Evolutionary conservation across 208 protist species (phyloP).

Genomic region (Trypanosoma melophagium): DNA sequence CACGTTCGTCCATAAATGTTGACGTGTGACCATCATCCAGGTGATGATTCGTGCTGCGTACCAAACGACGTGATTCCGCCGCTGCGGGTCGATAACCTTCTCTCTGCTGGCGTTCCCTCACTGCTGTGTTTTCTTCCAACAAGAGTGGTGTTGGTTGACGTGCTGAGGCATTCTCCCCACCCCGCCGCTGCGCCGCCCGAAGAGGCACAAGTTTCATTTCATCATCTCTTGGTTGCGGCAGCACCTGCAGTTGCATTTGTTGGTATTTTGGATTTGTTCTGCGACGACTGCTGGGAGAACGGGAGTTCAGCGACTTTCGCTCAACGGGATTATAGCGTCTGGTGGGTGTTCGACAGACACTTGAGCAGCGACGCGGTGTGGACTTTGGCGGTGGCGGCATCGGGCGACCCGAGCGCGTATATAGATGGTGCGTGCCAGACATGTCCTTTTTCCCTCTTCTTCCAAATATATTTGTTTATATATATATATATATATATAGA

Average conservation of each 20-base stretch:
- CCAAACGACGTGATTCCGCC: background rate
- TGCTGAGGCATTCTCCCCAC: background rate
- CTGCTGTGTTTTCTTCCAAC: background rate
- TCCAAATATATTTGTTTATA: conserved; percentile 19
- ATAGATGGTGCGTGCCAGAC: conserved; percentile 44
- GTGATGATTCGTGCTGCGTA: background rate
- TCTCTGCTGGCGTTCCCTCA: background rate
- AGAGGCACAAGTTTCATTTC: background rate
- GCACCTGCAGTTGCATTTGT: no score
- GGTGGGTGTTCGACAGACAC: conserved; percentile 57
- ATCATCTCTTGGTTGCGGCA: no score
- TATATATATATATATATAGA: background rate
- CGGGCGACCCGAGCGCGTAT: conserved; percentile 43
- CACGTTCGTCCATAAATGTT: conserved; percentile 2
- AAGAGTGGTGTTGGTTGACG: background rate
- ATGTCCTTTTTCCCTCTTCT: conserved; percentile 22
- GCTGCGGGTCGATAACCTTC: background rate
- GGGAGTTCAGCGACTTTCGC: background rate
- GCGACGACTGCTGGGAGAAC: background rate
- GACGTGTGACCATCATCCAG: background rate
- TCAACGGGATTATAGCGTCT: conserved; percentile 36
- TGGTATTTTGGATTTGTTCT: no score
- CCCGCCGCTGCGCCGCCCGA: background rate
- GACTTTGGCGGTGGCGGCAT: conserved; percentile 61
- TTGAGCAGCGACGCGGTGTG: conserved; percentile 48